Conservation (phyloP, 371 early-diverging fungal species). For the Cokeromyces recurvatus region DNA sequence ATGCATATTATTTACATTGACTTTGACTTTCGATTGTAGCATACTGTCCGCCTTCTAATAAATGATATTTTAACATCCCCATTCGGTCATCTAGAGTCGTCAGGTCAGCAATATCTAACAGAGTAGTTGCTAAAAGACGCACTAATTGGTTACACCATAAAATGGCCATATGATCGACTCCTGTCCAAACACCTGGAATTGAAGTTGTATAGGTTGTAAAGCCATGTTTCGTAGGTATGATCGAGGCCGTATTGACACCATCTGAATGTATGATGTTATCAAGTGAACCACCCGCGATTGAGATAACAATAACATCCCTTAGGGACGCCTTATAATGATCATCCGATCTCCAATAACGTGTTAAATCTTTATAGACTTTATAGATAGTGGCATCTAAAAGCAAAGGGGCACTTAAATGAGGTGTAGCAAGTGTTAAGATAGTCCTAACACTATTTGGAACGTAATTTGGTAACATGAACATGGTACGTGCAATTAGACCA, state of each 20-base stretch:
- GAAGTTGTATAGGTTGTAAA: conserved; percentile 71
- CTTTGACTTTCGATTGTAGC: no score
- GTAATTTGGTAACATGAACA: conserved; percentile 67
- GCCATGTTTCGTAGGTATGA: conserved; percentile 60
- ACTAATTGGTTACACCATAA: conserved; percentile 94
- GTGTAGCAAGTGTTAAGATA: conserved; percentile 88
- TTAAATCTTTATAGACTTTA: conserved; percentile 55
- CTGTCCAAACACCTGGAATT: conserved; percentile 83
- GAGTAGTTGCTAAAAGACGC: conserved; percentile 40
- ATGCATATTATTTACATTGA: no score
- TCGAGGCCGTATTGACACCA: conserved; percentile 53
- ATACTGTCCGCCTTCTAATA: no score
- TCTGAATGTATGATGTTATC: conserved; percentile 82
- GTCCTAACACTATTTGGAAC: conserved; percentile 62
- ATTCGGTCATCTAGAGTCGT: conserved; percentile 8
- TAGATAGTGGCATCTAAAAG: conserved; percentile 65
- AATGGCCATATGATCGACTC: conserved; percentile 85
- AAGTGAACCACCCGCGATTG: conserved; percentile 85
- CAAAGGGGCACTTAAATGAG: conserved; percentile 79
- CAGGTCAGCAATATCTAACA: conserved; percentile 54
- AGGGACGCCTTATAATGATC: conserved; percentile 22
- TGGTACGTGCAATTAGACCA: conserved; percentile 84
- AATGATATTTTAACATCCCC: no score
- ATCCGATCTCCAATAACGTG: conserved; percentile 61
- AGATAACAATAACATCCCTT: conserved; percentile 63